Evolutionary conservation across 2,329 filamentous ascomycete species (phyloP), one percentile per base, ranked within the genome.

Genomic region (Ophiognomonia clavigignenti-juglandacearum): DNA sequence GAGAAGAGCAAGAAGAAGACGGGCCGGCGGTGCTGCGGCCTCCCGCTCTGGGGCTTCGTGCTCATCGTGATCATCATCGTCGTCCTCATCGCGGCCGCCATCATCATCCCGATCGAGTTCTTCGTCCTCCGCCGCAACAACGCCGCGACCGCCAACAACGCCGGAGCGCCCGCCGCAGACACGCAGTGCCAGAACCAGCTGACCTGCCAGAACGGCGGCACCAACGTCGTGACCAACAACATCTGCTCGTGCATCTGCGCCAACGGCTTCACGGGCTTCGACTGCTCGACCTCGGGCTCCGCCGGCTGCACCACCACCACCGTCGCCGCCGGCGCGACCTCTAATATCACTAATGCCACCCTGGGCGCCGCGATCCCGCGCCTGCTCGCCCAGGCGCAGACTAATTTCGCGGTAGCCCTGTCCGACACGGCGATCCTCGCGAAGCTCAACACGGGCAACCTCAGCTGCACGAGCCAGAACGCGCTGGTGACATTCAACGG

Each of bases 191-290:
- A 79, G 54, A 66, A 71, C 32, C 74, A 75, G 24, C 67, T 85
- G 13, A 74, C 72, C 0, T 96, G 92, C 60, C 69, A 78, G 43
- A 96, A 97, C 54, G 89, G 88, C 9, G 92, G 92, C 23, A 82
- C 83, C 16, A 90, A 83, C 46, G 78, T 92, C 14, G 66, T 89
- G 18, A 79, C 77, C 14, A 72, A 80, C 47, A 77, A 80, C 4
- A 70, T 77, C 18, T 97, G 92, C 67, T 85, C 84, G 11, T 98
- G 92, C 62, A 81, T 96, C 36, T 98, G 92, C 65, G 82, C 85
- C 19, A 90, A 93, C 57, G 89, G 91, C 2, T 97, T 92, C 62
- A 91, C 86, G 0, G 76, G 77, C 13, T 65, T 68, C 19, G 70
- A 75, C 50, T 82, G 78, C 59, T 72, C 70, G 5, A 62, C 65